phyloP scores from a whole-genome alignment of 2,329 filamentous ascomycete species.

The Elsinoe australis region DNA sequence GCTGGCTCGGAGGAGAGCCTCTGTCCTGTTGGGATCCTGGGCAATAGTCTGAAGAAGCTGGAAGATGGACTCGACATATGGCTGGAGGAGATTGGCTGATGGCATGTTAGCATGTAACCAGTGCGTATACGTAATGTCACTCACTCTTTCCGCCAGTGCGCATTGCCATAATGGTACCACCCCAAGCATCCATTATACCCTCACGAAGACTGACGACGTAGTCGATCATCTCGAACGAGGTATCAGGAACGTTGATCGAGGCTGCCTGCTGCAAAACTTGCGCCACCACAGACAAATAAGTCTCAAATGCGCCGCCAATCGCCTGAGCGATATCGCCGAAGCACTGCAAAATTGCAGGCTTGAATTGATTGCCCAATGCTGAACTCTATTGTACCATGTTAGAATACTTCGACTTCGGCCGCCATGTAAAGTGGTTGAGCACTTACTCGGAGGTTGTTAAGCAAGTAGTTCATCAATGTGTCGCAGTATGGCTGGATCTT shows the following conservation, averaged over 20 bases:
- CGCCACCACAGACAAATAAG: conserved; percentile 84
- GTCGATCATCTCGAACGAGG: conserved; percentile 87
- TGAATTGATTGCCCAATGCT: conserved; percentile 88
- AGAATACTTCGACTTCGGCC: conserved; percentile 26
- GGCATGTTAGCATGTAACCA: conserved; percentile 30
- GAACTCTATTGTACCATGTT: conserved; percentile 52
- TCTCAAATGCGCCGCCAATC: conserved; percentile 85
- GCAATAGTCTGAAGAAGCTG: conserved; percentile 73
- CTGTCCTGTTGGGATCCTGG: conserved; percentile 78
- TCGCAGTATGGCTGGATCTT: conserved; percentile 94
- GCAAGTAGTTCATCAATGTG: conserved; percentile 93
- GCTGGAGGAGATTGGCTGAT: conserved; percentile 61
- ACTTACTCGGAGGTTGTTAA: conserved; percentile 78
- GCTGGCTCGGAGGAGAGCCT: conserved; percentile 81
- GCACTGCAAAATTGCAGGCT: conserved; percentile 94
- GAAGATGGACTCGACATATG: conserved; percentile 80
- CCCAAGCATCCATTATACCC: conserved; percentile 99
- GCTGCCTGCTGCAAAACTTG: conserved; percentile 91
- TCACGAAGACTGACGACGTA: conserved; percentile 92
- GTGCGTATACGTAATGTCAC: too few species aligned
- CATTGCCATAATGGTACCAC: conserved; percentile 91
- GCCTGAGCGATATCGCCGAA: conserved; percentile 97
- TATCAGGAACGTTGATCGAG: conserved; percentile 63
- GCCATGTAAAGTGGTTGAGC: conserved; percentile 16
- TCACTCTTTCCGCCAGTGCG: conserved; percentile 65